Evolutionary conservation across 352 stramenopile genomes (phyloP).

Genomic region (Pilasporangium apinafurcum): DNA sequence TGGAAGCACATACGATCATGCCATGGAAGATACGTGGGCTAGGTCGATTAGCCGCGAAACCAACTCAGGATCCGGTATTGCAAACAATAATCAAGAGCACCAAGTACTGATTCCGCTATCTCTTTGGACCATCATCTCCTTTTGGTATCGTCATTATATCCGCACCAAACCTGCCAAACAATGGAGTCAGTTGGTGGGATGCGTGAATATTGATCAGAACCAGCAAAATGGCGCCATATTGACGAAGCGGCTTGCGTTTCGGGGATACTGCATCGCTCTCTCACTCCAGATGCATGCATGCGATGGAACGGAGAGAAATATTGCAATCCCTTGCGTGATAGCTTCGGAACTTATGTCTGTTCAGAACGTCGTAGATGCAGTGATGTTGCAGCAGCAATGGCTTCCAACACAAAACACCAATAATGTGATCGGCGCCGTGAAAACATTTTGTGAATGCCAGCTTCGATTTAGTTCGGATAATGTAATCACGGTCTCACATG

Average conservation of each 20-base stretch:
- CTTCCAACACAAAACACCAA: neutral
- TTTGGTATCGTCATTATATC: slow-evolving; percentile 9
- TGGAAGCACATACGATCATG: too few species aligned
- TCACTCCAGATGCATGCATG: neutral
- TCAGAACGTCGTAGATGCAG: slow-evolving; percentile 9
- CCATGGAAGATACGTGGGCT: too few species aligned
- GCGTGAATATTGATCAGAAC: neutral
- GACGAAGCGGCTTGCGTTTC: slow-evolving; percentile 1
- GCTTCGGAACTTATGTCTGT: slow-evolving; percentile 6
- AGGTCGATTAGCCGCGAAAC: too few species aligned
- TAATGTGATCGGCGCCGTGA: too few species aligned
- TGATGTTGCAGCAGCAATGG: neutral
- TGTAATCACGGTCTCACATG: neutral
- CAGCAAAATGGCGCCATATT: too few species aligned
- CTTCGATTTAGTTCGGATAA: neutral
- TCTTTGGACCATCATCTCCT: slow-evolving; percentile 10
- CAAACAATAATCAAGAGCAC: neutral
- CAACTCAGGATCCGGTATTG: too few species aligned
- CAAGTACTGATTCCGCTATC: slow-evolving; percentile 9
- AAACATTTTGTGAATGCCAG: slow-evolving; percentile 5
- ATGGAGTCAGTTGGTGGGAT: slow-evolving; percentile 4
- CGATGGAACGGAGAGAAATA: neutral
- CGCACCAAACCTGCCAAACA: neutral
- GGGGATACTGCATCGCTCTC: slow-evolving; percentile 1
- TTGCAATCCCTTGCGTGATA: neutral